Base-by-base conservation (phyloP, 116 monocot genomes). In the Papilionanthe hybrid region DNA sequence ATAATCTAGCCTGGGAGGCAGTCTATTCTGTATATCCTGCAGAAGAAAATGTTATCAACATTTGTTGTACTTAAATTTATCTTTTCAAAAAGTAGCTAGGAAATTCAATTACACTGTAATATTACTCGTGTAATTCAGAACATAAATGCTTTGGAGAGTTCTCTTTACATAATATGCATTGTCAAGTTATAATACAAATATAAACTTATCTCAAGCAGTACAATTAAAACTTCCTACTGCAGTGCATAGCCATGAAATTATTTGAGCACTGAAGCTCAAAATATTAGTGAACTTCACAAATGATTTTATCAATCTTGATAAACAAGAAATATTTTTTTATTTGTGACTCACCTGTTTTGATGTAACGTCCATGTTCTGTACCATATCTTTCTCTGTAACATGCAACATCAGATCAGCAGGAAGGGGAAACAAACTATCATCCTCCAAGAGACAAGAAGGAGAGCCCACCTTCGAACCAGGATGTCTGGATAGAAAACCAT, bases 11-110 rank as follows among this genome's bases (percentile, higher is more conserved):
- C 49, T 78, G 67, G 10, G 71, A 4, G 92, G 83, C 55, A 93
- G 87, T 85, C 88, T 88, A 10, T 90, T 79, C 30, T 82, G 56
- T 56, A 84, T 77, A 69, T 88, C 93, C 93, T 91, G 86, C 85
- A 84, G n/a, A 76, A 30, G 69, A 82, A 42, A 49, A 78, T 10
- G 25, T 58, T 11, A 41, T 28, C 32, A 20, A 43, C n/a, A 58
- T 50, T 30, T 77, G 15, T 30, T 20, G 2, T 71, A 1, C 25
- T 43, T 65, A 13, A 53, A 13, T 53, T 53, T 53, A 13, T 53
- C 17, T 63, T 23, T 41, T 60, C 1, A 72, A n/a, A 10, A 50
- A 17, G 68, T 17, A 55, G 73, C 42, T 25, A 68, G 5, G 44
- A 75, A 23, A 53, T 53, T 43, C 25, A 20, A 48, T 20, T n/a